Conservation (phyloP, 371 early-diverging fungal genomes). For the Lichtheimia hyalospora region DNA sequence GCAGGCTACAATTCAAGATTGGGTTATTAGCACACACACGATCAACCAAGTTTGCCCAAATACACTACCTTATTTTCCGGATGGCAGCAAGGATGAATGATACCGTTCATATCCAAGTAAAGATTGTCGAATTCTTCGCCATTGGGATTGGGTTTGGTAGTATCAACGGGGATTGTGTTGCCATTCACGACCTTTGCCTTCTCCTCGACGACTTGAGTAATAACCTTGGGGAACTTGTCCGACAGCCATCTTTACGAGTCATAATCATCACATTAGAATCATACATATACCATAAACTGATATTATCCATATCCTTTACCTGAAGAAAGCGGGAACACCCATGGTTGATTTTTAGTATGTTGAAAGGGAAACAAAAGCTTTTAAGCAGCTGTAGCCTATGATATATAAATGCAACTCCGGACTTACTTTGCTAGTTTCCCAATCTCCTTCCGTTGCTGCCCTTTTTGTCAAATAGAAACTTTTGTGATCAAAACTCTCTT, state of each 20-base stretch:
- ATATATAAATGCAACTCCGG: slow-evolving; percentile 1
- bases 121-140: slow-evolving; percentile 94
- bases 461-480: no score
- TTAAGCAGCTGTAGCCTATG: neutral
- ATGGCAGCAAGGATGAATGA: slow-evolving; percentile 98
- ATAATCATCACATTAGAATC: neutral
- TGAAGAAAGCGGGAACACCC: slow-evolving; percentile 86
- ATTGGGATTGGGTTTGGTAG: slow-evolving; percentile 92
- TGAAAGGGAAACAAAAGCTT: neutral
- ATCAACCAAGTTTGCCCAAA: neutral
- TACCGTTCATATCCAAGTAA: slow-evolving; percentile 99
- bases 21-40: neutral
- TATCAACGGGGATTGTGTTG: slow-evolving; percentile 78
- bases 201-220: slow-evolving; percentile 80
- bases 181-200: slow-evolving; percentile 70
- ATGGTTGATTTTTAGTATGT: slow-evolving; percentile 30
- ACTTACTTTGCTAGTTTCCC: no score
- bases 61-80: slow-evolving; percentile 80
- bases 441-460: no score
- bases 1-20: slow-evolving; percentile 64
- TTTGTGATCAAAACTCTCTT: no score
- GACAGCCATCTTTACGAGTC: slow-evolving; percentile 77
- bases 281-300: neutral
- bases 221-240: slow-evolving; percentile 92
- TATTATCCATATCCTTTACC: slow-evolving; percentile 28